Base-by-base conservation (phyloP, 495 filamentous ascomycete genomes). In the Polyplosphaeria fusca region DNA sequence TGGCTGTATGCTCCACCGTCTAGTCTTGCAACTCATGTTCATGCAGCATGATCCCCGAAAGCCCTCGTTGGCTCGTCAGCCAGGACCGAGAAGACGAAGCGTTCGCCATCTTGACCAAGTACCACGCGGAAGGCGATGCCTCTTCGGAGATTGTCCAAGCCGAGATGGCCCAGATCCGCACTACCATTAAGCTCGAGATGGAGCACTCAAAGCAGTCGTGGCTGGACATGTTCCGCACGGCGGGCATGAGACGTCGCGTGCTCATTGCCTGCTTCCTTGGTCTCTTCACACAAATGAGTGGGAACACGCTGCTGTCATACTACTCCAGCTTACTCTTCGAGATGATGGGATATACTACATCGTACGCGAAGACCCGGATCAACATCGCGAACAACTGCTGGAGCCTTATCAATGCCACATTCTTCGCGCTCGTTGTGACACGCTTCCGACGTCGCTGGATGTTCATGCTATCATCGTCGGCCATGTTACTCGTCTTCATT, bases 351-450 rank as follows among this genome's bases (percentile, higher is more conserved):
- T 64, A 62, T 64, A 69, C 56, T 2, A 57, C 47, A 18, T 38
- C 30, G 23, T 40, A 25, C 9, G 35, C 47, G 3, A 63, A 67
- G 46, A 48, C 52, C 11, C n/a, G 56, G 14, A 53, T 69, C 35
- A 68, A 67, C 60, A 47, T 68, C 9, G 60, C 55, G 5, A 55
- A 56, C 16, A 46, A 62, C 11, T 66, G 60, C 47, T 68, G 60
- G 60, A 59, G 55, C 32, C 44, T 68, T 4, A 32, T 67, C 30
- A 60, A 47, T n/a, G 63, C 44, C 18, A 19, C 41, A 20, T 49
- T 26, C 14, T 45, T 50, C 30, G 63, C 66, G 11, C 51, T 67
- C n/a, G 24, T 66, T 23, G 58, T 62, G 12, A 48, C 53, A 5
- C 48, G 55, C 11, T 53, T 66, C 60, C 51, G 26, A 2, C 66